Percentiles rank a stretch among this genome's conserved stretches.
Conservation (phyloP, 257 asterid genomes). For the Anisodus tanguticus region DNA sequence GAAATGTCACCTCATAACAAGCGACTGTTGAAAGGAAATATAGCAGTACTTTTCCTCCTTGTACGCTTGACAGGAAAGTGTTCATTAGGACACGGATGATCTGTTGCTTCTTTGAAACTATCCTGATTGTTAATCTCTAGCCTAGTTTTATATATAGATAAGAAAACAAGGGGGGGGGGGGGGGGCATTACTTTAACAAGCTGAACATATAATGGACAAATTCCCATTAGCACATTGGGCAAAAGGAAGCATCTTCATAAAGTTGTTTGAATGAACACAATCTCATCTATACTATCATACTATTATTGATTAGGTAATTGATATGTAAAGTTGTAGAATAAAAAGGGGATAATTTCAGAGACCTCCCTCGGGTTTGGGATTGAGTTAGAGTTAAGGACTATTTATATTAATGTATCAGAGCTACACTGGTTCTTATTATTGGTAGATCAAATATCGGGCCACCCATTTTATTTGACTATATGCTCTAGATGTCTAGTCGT, state of each 20-base stretch:
- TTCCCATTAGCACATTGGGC: neutral
- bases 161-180: neutral
- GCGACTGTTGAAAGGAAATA: neutral
- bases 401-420: too few species aligned
- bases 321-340: too few species aligned
- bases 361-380: too few species aligned
- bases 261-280: neutral
- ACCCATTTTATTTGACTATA: neutral
- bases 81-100: neutral
- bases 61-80: neutral
- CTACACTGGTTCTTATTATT: too few species aligned
- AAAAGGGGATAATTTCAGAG: too few species aligned
- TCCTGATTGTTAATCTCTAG: neutral
- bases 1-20: slow-evolving; percentile 8
- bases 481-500: neutral
- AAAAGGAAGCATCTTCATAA: slow-evolving; percentile 14
- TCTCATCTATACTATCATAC: neutral
- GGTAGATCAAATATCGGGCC: too few species aligned
- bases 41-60: neutral
- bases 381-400: too few species aligned
- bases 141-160: neutral
- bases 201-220: neutral
- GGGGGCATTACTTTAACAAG: neutral
- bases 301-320: neutral
- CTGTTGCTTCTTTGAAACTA: slow-evolving; percentile 13